Evolutionary conservation across 208 protist species (phyloP).

Genomic region (Phytomonas serpens): DNA sequence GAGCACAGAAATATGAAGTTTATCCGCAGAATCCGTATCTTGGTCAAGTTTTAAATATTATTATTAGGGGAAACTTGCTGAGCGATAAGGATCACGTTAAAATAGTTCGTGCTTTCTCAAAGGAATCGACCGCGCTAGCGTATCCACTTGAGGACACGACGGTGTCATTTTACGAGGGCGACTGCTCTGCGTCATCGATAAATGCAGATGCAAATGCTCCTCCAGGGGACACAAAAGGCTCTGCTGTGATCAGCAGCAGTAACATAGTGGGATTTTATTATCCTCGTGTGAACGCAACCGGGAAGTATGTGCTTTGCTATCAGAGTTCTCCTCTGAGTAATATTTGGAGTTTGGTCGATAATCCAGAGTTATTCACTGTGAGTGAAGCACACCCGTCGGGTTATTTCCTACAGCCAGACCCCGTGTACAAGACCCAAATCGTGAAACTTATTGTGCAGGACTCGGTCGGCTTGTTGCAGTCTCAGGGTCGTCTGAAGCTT

Average conservation of each 20-base stretch:
- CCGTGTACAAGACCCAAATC: conserved; percentile 55
- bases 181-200: conserved; percentile 38
- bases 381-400: conserved; percentile 39
- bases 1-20: conserved; percentile 70
- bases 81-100: conserved; percentile 65
- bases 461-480: conserved; percentile 21
- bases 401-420: conserved; percentile 33
- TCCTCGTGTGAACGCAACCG: conserved; percentile 59
- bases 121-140: conserved; percentile 14
- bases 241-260: conserved; percentile 29
- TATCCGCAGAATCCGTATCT: conserved; percentile 49
- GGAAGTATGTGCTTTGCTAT: conserved; percentile 79
- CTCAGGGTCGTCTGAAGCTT: conserved; percentile 40
- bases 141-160: background rate
- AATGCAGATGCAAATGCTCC: conserved; percentile 56
- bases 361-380: conserved; percentile 57
- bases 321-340: conserved; percentile 35
- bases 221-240: conserved; percentile 28
- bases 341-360: conserved; percentile 53
- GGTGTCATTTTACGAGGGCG: conserved; percentile 16
- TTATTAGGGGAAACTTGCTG: conserved; percentile 62
- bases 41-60: conserved; percentile 53
- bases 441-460: conserved; percentile 38
- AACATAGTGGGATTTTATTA: conserved; percentile 46
- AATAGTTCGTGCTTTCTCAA: conserved; percentile 32